phyloP scores from a whole-genome alignment of 192 early-diverging fungal species.

The Phycomyces blakesleeanus region DNA sequence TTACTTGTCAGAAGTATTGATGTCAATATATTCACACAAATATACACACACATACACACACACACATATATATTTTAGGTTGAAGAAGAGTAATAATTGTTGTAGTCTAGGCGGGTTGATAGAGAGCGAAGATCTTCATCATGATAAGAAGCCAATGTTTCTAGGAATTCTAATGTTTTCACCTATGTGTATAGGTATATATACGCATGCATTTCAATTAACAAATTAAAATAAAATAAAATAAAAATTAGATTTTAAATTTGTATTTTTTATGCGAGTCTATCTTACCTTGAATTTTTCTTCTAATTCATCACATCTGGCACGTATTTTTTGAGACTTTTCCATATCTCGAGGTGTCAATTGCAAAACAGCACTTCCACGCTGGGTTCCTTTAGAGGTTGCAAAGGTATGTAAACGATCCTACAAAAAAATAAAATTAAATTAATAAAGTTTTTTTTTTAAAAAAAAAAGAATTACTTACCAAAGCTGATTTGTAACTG shows the following conservation, averaged over 20 bases:
- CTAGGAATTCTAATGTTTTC: slow-evolving; percentile 37
- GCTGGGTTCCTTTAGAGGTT: slow-evolving; percentile 33
- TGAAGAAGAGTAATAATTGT: slow-evolving; percentile 54
- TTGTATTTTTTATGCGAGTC: too few species aligned
- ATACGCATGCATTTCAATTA: too few species aligned
- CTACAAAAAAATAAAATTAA: slow-evolving; percentile 13
- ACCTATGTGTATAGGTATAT: slow-evolving; percentile 40
- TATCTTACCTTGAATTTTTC: slow-evolving; percentile 35
- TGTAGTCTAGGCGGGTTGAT: slow-evolving; percentile 79
- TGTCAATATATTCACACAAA: too few species aligned
- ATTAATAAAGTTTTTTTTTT: background rate
- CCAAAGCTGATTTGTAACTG: slow-evolving; percentile 46
- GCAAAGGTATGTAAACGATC: slow-evolving; percentile 49
- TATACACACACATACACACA: too few species aligned
- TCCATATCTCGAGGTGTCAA: background rate
- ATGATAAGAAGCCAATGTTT: slow-evolving; percentile 47
- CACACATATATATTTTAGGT: too few species aligned
- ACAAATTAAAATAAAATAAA: too few species aligned
- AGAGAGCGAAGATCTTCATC: slow-evolving; percentile 73
- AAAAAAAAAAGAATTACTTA: background rate
- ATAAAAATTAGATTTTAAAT: too few species aligned
- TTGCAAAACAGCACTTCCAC: slow-evolving; percentile 22
- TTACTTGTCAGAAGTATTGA: too few species aligned
- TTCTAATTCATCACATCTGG: slow-evolving; percentile 12
- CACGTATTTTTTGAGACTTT: slow-evolving; percentile 24